These are phyloP conservation scores for Neoboletus subvelutipes DNA, from an alignment of 768 basidiomycete genomes.

Conservation along the genomic window DNA sequence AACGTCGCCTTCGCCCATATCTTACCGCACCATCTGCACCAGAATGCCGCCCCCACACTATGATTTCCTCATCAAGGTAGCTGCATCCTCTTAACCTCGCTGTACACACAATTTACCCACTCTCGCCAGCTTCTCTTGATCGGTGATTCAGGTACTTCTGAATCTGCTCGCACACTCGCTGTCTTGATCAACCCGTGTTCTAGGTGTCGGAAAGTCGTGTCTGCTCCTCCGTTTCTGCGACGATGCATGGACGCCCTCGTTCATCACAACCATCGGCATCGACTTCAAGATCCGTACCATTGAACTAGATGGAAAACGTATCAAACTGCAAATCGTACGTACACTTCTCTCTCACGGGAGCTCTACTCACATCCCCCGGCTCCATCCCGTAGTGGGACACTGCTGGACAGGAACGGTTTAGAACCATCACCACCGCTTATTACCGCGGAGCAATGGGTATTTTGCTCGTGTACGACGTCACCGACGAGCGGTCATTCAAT, in stretches of 20 bases:
- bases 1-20: neutral
- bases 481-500: slow-evolving; percentile 92
- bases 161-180: neutral
- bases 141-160: slow-evolving; percentile 79
- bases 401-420: slow-evolving; percentile 97
- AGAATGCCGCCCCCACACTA: slow-evolving; percentile 90
- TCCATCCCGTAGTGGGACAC: slow-evolving; percentile 83
- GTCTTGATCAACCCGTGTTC: slow-evolving; percentile 14
- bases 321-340: slow-evolving; percentile 97
- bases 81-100: slow-evolving; percentile 9
- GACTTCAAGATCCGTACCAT: slow-evolving; percentile 99
- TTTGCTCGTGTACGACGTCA: slow-evolving; percentile 97
- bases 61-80: slow-evolving; percentile 93
- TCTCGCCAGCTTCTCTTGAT: slow-evolving; percentile 80
- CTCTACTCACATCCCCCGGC: neutral
- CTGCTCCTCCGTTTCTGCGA: slow-evolving; percentile 96
- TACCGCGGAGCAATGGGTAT: slow-evolving; percentile 99
- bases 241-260: slow-evolving; percentile 98
- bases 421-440: slow-evolving; percentile 98
- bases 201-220: slow-evolving; percentile 96
- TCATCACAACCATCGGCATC: slow-evolving; percentile 99
- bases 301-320: slow-evolving; percentile 95
- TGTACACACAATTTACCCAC: neutral
- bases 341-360: neutral
- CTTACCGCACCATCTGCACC: neutral